A percentile compares a stretch with the other conserved stretches of the same genome.
phyloP scores from a whole-genome alignment of 148 eudicot genomes.

The Rhododendron molle region DNA sequence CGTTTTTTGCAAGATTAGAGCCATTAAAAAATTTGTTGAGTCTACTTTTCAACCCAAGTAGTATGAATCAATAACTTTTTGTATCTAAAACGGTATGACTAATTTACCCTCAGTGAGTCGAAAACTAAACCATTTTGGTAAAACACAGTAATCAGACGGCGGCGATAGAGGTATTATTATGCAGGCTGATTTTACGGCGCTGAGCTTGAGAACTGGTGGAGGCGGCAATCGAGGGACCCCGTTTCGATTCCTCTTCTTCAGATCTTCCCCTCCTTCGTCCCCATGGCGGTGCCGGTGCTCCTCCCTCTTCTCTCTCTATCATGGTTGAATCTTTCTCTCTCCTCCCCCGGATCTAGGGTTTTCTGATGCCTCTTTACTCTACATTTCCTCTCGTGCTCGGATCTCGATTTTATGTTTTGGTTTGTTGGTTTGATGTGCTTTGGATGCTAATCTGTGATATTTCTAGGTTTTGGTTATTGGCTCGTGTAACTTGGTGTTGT shows the following conservation, averaged over 20 bases:
- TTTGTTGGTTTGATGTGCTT: neutral
- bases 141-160: no score
- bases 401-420: neutral
- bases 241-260: conserved; percentile 60
- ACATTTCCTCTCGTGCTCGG: neutral
- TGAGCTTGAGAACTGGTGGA: conserved; percentile 95
- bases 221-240: conserved; percentile 63
- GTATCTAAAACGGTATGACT: no score
- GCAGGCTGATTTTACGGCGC: conserved; percentile 88
- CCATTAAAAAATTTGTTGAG: no score
- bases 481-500: neutral
- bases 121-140: no score
- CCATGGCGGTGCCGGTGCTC: conserved; percentile 38
- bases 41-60: no score
- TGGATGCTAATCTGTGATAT: neutral
- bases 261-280: conserved; percentile 63
- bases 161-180: conserved; percentile 55
- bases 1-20: no score
- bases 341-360: conserved; percentile 15
- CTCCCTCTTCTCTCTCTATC: conserved; percentile 31
- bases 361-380: conserved; percentile 9
- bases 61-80: no score
- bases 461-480: neutral
- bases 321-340: conserved; percentile 15
- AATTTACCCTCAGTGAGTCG: no score